Base-by-base conservation (phyloP, 805 yeast species). In the Yarrowia yakushimensis region DNA sequence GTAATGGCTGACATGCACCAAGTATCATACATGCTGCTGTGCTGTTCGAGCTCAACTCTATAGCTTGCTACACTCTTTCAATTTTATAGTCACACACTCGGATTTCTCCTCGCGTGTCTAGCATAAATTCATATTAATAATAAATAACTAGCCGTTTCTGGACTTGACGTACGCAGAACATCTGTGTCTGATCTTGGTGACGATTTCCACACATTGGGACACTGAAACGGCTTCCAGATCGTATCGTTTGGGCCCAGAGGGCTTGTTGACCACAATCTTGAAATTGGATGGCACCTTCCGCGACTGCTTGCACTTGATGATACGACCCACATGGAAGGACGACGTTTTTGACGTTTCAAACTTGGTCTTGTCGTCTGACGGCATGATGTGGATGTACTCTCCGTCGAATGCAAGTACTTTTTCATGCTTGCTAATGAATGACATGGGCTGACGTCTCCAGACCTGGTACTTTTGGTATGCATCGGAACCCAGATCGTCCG, bases 321-420 rank as follows among this genome's bases (percentile, higher is more conserved):
- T 84, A 69, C 89, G 96, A 18, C 88, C 82, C 10, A 91, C 83
- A 69, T 91, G 96, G 72, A 93, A 90, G 0, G 96, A 87, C 15
- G 91, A 84, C 0, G 97, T 92, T 70, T 92, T 92, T 67, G 87
- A 82, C 73, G 74, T 70, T 61, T 87, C 94, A 68, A 87, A 83
- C 82, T 90, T 83, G 67, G 81, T 82, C 63, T 83, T 79, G 64
- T 89, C 93, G 68, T 88, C 90, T 8, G 91, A 86, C 0, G 97
- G 97, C 69, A 90, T 83, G 54, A 93, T 82, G 69, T 92, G 93
- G 13, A 93, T 83, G 69, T 90, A 91, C 68, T 90, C 96, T n/a
- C 97, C 98, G 73, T 93, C 98, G 37, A 93, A 83, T 1, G 94
- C 91, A 31, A 93, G 77, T 0, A 91, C 83, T 68, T 94, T 83